A percentile compares a stretch with the other conserved stretches of the same genome.
These are phyloP conservation scores for Chaetoceros tenuissimus DNA, from an alignment of 108 stramenopile species.

Conservation along the genomic window DNA sequence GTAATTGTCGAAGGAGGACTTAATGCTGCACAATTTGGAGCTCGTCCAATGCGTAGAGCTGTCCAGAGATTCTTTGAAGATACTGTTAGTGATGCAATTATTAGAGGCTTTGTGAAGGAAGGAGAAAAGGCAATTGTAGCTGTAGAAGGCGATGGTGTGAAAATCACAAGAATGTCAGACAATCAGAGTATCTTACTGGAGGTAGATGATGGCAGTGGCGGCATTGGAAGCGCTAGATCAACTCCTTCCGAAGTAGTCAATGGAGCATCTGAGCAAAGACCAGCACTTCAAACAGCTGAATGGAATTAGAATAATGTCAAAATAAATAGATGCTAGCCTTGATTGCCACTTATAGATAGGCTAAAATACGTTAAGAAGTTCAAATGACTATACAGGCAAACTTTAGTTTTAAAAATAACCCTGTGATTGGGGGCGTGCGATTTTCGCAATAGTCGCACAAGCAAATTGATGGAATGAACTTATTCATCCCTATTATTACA, in stretches of 20 bases:
- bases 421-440: too few species aligned
- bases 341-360: too few species aligned
- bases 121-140: conserved; percentile 53
- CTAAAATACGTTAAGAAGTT: too few species aligned
- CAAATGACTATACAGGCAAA: too few species aligned
- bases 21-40: conserved; percentile 79
- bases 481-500: too few species aligned
- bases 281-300: too few species aligned
- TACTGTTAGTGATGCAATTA: conserved; percentile 76
- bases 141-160: conserved; percentile 14
- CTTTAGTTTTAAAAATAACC: too few species aligned
- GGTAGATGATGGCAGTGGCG: conserved; percentile 45
- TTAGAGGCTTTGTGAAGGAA: conserved; percentile 62
- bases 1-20: conserved; percentile 58
- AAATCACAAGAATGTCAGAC: conserved; percentile 22
- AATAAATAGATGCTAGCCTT: too few species aligned
- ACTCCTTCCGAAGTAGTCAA: background rate
- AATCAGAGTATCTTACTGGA: conserved; percentile 23
- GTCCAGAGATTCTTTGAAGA: conserved; percentile 82
- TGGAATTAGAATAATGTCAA: too few species aligned
- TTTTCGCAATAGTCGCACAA: too few species aligned
- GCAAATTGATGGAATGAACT: too few species aligned
- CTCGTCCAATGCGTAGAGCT: conserved; percentile 79
- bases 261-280: too few species aligned
- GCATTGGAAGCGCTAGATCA: conserved; percentile 24